These are phyloP conservation scores for Amesomyces nigricolor DNA, from an alignment of 2,329 filamentous ascomycete genomes.

Conservation along the genomic window DNA sequence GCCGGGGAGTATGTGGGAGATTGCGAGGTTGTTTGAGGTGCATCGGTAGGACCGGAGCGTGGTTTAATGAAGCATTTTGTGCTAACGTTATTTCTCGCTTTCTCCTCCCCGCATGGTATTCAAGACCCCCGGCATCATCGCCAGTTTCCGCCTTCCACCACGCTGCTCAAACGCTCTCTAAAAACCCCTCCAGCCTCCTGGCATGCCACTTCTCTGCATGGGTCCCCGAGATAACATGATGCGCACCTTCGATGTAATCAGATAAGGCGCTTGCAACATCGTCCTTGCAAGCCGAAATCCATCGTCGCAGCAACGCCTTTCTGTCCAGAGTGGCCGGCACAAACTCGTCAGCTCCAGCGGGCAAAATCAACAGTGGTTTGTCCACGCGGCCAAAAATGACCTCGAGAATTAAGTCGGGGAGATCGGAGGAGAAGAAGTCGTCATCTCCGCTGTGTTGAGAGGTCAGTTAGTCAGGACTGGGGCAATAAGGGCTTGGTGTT, in stretches of 20 bases:
- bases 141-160: no score
- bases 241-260: constrained; percentile 46
- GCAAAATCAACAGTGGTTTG: constrained; percentile 57
- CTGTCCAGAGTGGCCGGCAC: constrained; percentile 57
- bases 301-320: constrained; percentile 49
- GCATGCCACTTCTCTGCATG: constrained; percentile 45
- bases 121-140: no score
- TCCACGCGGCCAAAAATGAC: constrained; percentile 60
- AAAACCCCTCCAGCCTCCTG: constrained; percentile 41
- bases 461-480: background rate
- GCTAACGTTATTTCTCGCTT: no score
- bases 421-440: constrained; percentile 79
- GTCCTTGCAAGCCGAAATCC: constrained; percentile 41
- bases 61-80: no score
- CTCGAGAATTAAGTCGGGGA: constrained; percentile 49
- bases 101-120: no score
- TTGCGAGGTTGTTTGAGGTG: constrained; percentile 21
- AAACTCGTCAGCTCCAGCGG: constrained; percentile 60
- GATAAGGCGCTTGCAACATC: constrained; percentile 45
- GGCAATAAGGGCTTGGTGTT: background rate
- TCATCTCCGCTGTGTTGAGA: constrained; percentile 58
- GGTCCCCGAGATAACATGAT: constrained; percentile 30
- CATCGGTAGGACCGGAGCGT: background rate
- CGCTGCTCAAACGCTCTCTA: constrained; percentile 24
- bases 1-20: constrained; percentile 33